Base-by-base conservation (phyloP, 176 grass and related monocot species). In the Puya raimondii region DNA sequence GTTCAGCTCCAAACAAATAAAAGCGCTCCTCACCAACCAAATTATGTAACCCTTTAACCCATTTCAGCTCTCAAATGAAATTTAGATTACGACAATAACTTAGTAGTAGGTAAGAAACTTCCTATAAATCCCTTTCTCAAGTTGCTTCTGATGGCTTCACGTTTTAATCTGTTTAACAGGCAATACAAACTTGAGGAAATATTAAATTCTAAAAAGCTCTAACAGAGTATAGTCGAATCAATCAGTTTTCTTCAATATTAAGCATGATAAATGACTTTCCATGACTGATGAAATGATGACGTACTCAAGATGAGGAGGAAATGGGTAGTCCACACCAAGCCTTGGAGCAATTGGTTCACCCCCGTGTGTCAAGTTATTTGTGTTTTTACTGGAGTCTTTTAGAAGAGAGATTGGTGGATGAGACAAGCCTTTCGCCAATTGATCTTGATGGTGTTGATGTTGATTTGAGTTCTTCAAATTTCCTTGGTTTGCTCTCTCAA, bases 241-340 rank as follows among this genome's bases (percentile, higher is more conserved):
- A 61, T 18, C 5, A 18, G n/a, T 0, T 49, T 67, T 29, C 11
- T 67, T 47, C 65, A 67, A 67, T 67, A 67, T 67, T 67, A 67
- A 47, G 56, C 56, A 61, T 61, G n/a, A 61, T 18, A 47, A 48
- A 75, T 12, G 17, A 17, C 50, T 65, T 14, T 15, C 64, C 8
- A 48, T 26, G 27, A 42, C 6, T 42, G 33, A 42, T 7, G 25
- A 42, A 42, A 42, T 42, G 10, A 78, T 50, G 57, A 73, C 85
- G 77, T 96, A 96, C 93, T 92, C 84, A 5, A 96, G 93, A 73
- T 92, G 81, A 21, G 93, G 86, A 68, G 93, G 93, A 79, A 96
- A 92, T 26, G 93, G 79, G 61, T 92, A 96, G 50, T 96, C 89
- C 67, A 96, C 84, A 53, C 93, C 89, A 72, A 92, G 93, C 59